Base-by-base conservation (phyloP, 495 filamentous ascomycete species). In the Aspergillus bridgeri region DNA sequence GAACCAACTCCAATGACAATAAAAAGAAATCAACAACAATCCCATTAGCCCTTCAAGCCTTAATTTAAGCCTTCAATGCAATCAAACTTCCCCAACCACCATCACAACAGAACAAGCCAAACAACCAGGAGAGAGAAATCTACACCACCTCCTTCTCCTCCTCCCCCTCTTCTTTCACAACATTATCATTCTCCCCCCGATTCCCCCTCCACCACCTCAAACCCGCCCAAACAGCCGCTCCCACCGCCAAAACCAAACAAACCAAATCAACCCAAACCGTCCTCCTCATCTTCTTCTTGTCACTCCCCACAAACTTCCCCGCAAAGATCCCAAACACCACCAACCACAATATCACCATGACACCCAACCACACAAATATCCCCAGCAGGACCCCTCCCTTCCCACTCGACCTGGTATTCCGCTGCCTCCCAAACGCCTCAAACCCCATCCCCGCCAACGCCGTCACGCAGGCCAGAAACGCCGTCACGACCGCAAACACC, bases 191-290 rank as follows among this genome's bases (percentile, higher is more conserved):
- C 23, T 27, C 52, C 21, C 45, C 59, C 3, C 42, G 57, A 44
- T 61, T 61, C 46, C 55, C 57, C 66, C 67, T 71, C 65, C 70
- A 67, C 70, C 70, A 81, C 20, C 71, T 61, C 53, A 79, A 19
- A 45, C 71, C 66, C 46, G 66, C 70, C 66, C 72, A 75, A 7
- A 78, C 61, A 2, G 75, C 74, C 11, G 80, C 85, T 27, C 84
- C 65, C 24, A 88, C 67, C 90, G 91, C 96, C 22, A 96, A 72
- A 33, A 88, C 57, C 68, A 88, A 80, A 64, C 87, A 88, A 21
- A 83, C 71, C 50, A 95, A 73, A 71, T 92, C 89, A 21, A 95
- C 73, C 90, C 90, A 96, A 25, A 92, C 89, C 24, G 91, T 90
- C 69, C 87, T 84, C 71, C 91, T 88, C 91, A 96, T 94, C 27